Conservation (phyloP, 2,329 filamentous ascomycete species). For the Simplicillium sp. region DNA sequence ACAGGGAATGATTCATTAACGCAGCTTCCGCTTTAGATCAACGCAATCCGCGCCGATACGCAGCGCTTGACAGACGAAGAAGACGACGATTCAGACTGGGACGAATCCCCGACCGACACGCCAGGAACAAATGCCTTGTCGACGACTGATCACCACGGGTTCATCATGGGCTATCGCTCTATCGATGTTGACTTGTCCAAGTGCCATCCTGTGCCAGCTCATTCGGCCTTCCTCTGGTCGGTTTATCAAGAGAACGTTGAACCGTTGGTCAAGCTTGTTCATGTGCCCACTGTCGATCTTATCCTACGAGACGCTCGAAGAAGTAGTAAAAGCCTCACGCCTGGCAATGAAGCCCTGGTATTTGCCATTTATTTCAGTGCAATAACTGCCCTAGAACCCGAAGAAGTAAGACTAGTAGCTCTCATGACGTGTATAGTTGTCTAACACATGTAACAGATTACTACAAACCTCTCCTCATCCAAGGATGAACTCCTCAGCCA, state of each 20-base stretch:
- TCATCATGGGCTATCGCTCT: slow-evolving; percentile 65
- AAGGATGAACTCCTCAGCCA: slow-evolving; percentile 34
- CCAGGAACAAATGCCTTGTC: slow-evolving; percentile 20
- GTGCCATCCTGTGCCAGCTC: slow-evolving; percentile 56
- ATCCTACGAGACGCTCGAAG: slow-evolving; percentile 51
- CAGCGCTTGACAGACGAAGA: slow-evolving; percentile 35
- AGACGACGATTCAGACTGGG: slow-evolving; percentile 46
- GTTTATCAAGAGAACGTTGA: slow-evolving; percentile 67
- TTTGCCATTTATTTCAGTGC: slow-evolving; percentile 54
- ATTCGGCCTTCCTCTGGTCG: slow-evolving; percentile 60
- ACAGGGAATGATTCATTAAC: not conserved
- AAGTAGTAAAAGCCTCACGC: slow-evolving; percentile 47
- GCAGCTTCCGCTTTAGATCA: slow-evolving; percentile 14
- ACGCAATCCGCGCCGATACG: slow-evolving; percentile 38
- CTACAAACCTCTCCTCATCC: slow-evolving; percentile 30
- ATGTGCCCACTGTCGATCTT: slow-evolving; percentile 56
- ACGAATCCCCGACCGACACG: slow-evolving; percentile 42
- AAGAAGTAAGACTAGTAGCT: slow-evolving; percentile 33
- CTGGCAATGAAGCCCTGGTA: slow-evolving; percentile 50
- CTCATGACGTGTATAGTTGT: too few relatives aligned
- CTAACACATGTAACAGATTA: slow-evolving; percentile 6
- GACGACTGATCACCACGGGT: slow-evolving; percentile 53
- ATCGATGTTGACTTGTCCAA: slow-evolving; percentile 55
- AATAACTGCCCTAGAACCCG: slow-evolving; percentile 49
- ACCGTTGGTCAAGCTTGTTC: slow-evolving; percentile 61